These are phyloP conservation scores for Alternaria ventricosa DNA, from an alignment of 2,329 filamentous ascomycete species.

Conservation along the genomic window DNA sequence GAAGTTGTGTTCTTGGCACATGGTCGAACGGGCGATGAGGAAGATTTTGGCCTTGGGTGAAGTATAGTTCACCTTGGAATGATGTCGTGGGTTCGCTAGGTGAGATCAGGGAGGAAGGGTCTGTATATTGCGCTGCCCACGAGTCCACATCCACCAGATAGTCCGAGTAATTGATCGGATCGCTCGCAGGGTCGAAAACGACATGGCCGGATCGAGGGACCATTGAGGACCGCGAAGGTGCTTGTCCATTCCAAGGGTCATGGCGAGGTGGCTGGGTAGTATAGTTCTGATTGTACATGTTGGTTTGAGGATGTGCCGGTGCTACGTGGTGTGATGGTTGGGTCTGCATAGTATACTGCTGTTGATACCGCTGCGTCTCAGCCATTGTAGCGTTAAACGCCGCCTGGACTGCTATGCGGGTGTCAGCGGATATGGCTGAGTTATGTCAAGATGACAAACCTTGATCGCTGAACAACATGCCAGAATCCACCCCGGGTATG, in stretches of 20 bases:
- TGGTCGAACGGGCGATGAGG: slow-evolving; percentile 20
- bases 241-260: slow-evolving; percentile 43
- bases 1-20: slow-evolving; percentile 16
- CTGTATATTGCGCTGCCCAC: slow-evolving; percentile 37
- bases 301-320: slow-evolving; percentile 24
- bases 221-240: slow-evolving; percentile 34
- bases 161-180: slow-evolving; percentile 28
- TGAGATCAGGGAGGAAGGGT: slow-evolving; percentile 34
- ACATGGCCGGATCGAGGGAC: slow-evolving; percentile 35
- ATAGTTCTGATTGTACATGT: slow-evolving; percentile 28
- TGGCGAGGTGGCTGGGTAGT: slow-evolving; percentile 33
- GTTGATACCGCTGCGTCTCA: slow-evolving; percentile 27
- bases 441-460: slow-evolving; percentile 18
- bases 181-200: slow-evolving; percentile 41
- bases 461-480: slow-evolving; percentile 32
- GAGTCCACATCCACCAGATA: slow-evolving; percentile 29
- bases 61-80: slow-evolving; percentile 32
- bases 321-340: slow-evolving; percentile 26
- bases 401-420: slow-evolving; percentile 30
- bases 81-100: slow-evolving; percentile 36
- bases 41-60: slow-evolving; percentile 20
- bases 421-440: slow-evolving; percentile 17
- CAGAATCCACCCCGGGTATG: slow-evolving; percentile 29
- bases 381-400: slow-evolving; percentile 30
- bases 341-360: slow-evolving; percentile 24